Evolutionary conservation across 805 yeast species (phyloP).

Genomic region (Komagataella pseudopastoris): DNA sequence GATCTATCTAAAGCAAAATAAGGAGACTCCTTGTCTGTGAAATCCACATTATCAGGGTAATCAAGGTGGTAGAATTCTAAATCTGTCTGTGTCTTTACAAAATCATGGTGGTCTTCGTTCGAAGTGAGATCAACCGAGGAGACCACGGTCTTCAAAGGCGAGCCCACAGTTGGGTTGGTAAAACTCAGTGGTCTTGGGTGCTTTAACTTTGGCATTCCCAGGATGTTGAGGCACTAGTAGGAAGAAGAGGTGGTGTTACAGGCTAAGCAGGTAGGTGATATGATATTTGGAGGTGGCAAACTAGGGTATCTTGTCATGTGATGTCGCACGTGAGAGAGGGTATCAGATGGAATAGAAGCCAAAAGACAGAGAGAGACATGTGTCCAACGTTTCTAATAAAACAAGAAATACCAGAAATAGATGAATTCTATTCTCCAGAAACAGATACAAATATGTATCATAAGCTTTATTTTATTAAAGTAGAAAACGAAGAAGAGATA

Average conservation of each 20-base stretch:
- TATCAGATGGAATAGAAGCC: not conserved
- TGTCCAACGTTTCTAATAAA: not conserved
- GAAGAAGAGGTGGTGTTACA: not conserved
- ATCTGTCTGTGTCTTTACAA: not conserved
- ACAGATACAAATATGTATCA: too few relatives aligned
- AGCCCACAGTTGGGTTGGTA: not conserved
- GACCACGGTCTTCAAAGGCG: not conserved
- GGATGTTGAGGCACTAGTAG: not conserved
- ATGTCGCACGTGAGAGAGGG: not conserved
- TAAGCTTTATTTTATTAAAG: not conserved
- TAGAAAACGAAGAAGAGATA: not conserved
- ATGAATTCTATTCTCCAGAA: not conserved
- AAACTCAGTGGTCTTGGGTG: not conserved
- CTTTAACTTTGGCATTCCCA: not conserved
- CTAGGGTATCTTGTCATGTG: not conserved
- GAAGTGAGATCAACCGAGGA: not conserved
- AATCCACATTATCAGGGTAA: not conserved
- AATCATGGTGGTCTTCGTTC: not conserved
- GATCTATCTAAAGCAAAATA: slow-evolving; percentile 11
- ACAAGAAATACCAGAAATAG: not conserved
- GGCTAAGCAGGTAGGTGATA: not conserved
- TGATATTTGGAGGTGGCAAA: not conserved
- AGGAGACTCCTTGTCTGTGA: slow-evolving; percentile 9
- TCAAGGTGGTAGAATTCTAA: not conserved
- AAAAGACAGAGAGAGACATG: too few relatives aligned